Percentiles rank a stretch among this genome's conserved stretches.
phyloP scores from a whole-genome alignment of 2,329 filamentous ascomycete species.

The Fusarium avenaceum region DNA sequence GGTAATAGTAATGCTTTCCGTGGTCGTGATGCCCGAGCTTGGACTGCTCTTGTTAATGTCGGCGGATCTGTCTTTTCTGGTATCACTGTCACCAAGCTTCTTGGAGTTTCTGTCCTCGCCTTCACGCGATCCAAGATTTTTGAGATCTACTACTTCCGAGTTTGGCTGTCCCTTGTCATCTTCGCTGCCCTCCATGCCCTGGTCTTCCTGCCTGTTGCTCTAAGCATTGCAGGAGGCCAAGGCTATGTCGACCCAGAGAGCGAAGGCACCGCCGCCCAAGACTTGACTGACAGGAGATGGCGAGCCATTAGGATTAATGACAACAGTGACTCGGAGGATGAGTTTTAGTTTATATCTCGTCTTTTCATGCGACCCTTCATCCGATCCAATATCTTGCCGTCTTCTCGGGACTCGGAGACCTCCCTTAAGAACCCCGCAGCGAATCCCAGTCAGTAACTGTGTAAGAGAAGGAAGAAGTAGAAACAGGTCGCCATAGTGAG shows the following conservation, averaged over 20 bases:
- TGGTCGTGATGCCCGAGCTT: slow-evolving; percentile 86
- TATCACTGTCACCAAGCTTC: slow-evolving; percentile 94
- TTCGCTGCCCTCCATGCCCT: slow-evolving; percentile 91
- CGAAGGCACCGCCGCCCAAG: slow-evolving; percentile 90
- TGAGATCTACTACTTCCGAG: slow-evolving; percentile 98
- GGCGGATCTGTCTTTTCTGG: slow-evolving; percentile 95
- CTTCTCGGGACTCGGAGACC: not conserved
- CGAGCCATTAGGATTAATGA: slow-evolving; percentile 83
- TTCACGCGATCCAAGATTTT: slow-evolving; percentile 99
- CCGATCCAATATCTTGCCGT: not conserved
- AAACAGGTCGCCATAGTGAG: not conserved
- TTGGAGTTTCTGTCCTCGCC: slow-evolving; percentile 91
- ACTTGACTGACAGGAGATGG: slow-evolving; percentile 83
- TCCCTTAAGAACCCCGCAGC: not conserved
- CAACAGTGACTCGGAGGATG: slow-evolving; percentile 79
- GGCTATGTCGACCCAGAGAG: slow-evolving; percentile 90
- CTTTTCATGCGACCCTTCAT: slow-evolving; percentile 12
- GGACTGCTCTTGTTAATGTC: slow-evolving; percentile 94
- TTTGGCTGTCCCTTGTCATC: slow-evolving; percentile 92
- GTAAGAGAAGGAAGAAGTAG: slow-evolving; percentile 10
- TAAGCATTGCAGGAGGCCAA: slow-evolving; percentile 87
- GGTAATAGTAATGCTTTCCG: slow-evolving; percentile 80
- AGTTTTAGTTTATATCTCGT: slow-evolving; percentile 55
- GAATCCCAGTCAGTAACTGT: not conserved
- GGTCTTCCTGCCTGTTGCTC: slow-evolving; percentile 89